Base-by-base conservation (phyloP, 139 green algal species). In the Trebouxia sp. region DNA sequence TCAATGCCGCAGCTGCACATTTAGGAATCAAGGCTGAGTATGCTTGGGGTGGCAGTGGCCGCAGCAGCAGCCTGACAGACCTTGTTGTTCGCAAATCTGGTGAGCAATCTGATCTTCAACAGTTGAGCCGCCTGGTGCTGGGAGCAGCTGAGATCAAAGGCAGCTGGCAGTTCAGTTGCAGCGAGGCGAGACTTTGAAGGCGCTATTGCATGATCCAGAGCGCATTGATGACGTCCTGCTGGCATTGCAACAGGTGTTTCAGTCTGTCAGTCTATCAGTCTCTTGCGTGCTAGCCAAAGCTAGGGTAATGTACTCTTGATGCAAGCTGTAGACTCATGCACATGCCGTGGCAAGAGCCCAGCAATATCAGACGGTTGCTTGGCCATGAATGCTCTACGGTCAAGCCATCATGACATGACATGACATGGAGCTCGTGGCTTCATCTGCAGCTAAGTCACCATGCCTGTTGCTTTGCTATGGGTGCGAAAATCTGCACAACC, bases 191-290 rank as follows among this genome's bases (percentile, higher is more conserved):
- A 78, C 22, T 1, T 42, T 78, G 7, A 42, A 78, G 38, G 41
- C 22, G 0, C 8, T 58, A 0, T 41, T 78, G 70, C 28, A 28
- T 20, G 30, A 80, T 30, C 75, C 47, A 14, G 15, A 66, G 30
- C 28, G 47, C 28, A 2, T 5, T 38, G 74, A 45, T 10, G 48
- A 30, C 10, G 22, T 35, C 1, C 7, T 80, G 48, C 28, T 80
- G 6, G 47, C 75, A 32, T 32, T 80, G 30, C 48, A 67, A 48
- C 75, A 69, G 50, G 75, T n/a, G n/a, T n/a, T n/a, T n/a, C n/a
- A n/a, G n/a, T n/a, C n/a, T n/a, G n/a, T n/a, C n/a, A n/a, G n/a
- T n/a, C n/a, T n/a, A n/a, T n/a, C n/a, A n/a, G n/a, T n/a, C n/a
- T n/a, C n/a, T n/a, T n/a, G n/a, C n/a, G n/a, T n/a, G n/a, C n/a